Percentiles rank a stretch among this genome's conserved stretches.
These are phyloP conservation scores for Allantophomopsis lycopodina DNA, from an alignment of 2,329 filamentous ascomycete species.

Conservation along the genomic window DNA sequence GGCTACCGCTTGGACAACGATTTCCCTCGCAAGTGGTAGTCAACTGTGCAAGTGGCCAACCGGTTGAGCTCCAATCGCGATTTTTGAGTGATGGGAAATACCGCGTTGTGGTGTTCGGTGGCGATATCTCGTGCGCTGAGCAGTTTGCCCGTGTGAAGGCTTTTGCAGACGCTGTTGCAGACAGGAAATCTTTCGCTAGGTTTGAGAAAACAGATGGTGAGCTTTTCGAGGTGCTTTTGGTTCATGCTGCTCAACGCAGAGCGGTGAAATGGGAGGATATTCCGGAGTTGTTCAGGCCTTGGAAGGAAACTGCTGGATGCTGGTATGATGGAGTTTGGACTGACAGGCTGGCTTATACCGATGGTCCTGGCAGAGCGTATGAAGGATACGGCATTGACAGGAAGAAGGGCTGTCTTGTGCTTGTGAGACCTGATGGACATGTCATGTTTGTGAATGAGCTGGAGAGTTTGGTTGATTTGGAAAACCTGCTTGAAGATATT, in stretches of 20 bases:
- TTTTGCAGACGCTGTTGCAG: conserved; percentile 29
- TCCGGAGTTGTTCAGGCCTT: conserved; percentile 32
- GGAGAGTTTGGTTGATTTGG: conserved; percentile 20
- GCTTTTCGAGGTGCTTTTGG: conserved; percentile 43
- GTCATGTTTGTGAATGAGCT: conserved; percentile 28
- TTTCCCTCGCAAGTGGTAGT: conserved; percentile 43
- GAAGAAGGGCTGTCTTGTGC: conserved; percentile 39
- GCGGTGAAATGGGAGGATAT: conserved; percentile 36
- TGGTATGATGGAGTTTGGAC: conserved; percentile 42
- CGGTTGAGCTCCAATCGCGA: conserved; percentile 40
- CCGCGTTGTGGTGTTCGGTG: conserved; percentile 44
- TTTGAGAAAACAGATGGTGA: conserved; percentile 22
- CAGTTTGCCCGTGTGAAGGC: conserved; percentile 28
- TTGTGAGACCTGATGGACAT: conserved; percentile 56
- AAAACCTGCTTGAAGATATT: neutral
- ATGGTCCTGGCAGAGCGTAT: conserved; percentile 36
- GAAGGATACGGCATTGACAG: conserved; percentile 42
- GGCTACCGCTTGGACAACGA: conserved; percentile 37
- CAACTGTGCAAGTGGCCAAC: conserved; percentile 36
- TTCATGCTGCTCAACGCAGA: conserved; percentile 38
- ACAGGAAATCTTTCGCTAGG: conserved; percentile 22
- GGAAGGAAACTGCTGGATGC: conserved; percentile 32
- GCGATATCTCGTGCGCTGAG: conserved; percentile 30
- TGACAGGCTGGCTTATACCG: conserved; percentile 37
- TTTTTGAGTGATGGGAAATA: conserved; percentile 40